Evolutionary conservation across 306 rosid genomes (phyloP).

Genomic region (Dalbergia oliveri): DNA sequence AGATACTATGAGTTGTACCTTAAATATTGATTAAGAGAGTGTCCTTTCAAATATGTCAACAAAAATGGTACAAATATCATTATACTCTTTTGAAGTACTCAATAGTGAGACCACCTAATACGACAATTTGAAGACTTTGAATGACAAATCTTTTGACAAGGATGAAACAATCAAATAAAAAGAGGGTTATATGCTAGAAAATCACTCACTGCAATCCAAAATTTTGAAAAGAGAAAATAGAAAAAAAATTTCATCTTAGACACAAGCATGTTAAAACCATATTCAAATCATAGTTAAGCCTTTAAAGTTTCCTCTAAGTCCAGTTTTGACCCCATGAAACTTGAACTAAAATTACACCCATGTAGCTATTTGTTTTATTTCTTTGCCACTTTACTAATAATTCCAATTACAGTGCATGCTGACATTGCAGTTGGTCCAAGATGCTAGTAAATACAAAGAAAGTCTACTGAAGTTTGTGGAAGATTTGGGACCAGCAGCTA

Average conservation of each 20-base stretch:
- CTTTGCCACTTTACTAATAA: background rate
- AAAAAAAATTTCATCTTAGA: background rate
- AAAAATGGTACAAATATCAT: too few relatives aligned
- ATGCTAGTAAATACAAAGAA: constrained; percentile 7
- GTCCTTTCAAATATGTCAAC: too few relatives aligned
- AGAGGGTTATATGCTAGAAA: background rate
- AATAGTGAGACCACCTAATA: background rate
- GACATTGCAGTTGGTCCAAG: constrained; percentile 30
- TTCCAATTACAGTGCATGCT: background rate
- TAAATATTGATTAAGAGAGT: too few relatives aligned
- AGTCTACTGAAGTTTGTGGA: constrained; percentile 38
- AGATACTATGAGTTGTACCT: too few relatives aligned
- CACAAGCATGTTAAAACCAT: background rate
- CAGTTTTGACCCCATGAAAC: background rate
- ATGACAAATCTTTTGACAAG: background rate
- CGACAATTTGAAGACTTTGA: background rate
- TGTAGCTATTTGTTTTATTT: background rate
- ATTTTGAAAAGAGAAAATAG: background rate
- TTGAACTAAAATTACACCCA: background rate
- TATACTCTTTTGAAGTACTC: background rate
- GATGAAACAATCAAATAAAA: background rate
- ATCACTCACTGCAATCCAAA: background rate
- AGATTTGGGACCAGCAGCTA: constrained; percentile 35
- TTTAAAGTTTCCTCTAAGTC: background rate
- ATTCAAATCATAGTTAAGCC: background rate